Evolutionary conservation across 2,329 filamentous ascomycete species (phyloP).

Genomic region (Aspergillus sp.): DNA sequence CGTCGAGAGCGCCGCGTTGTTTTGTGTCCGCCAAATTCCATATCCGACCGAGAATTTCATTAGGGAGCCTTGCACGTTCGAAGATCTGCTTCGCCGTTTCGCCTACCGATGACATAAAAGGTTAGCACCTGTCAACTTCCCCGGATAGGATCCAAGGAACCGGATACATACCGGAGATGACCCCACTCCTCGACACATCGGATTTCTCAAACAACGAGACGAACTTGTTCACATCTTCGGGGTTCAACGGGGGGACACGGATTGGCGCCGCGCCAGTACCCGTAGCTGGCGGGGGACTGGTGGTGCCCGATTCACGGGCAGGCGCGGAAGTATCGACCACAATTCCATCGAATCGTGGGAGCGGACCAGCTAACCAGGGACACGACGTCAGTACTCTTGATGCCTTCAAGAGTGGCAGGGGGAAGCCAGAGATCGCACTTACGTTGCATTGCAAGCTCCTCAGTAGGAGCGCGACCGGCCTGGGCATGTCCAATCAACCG

Average conservation of each 20-base stretch:
- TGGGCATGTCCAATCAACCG: slow-evolving; percentile 95
- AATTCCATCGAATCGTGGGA: slow-evolving; percentile 88
- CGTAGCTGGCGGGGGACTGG: slow-evolving; percentile 42
- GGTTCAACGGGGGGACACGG: slow-evolving; percentile 82
- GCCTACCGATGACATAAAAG: slow-evolving; percentile 46
- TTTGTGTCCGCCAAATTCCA: slow-evolving; percentile 95
- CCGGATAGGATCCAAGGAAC: too few relatives aligned
- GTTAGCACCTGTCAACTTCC: not conserved
- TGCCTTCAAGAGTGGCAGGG: not conserved
- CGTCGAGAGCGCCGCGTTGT: slow-evolving; percentile 80
- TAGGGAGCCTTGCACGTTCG: slow-evolving; percentile 85
- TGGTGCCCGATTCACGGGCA: slow-evolving; percentile 48
- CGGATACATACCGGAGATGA: slow-evolving; percentile 63
- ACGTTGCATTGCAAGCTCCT: slow-evolving; percentile 79
- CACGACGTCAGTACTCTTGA: slow-evolving; percentile 3
- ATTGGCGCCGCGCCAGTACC: slow-evolving; percentile 55
- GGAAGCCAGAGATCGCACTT: slow-evolving; percentile 24
- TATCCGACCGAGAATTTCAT: slow-evolving; percentile 88
- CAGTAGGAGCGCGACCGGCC: slow-evolving; percentile 75
- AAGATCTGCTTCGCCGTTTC: slow-evolving; percentile 93
- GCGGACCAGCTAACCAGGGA: slow-evolving; percentile 62
- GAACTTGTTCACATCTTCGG: slow-evolving; percentile 89
- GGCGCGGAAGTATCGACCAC: slow-evolving; percentile 46
- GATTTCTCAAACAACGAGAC: slow-evolving; percentile 88
- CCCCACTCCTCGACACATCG: slow-evolving; percentile 65